These are phyloP conservation scores for Lentinus tigrinus DNA, from an alignment of 768 basidiomycete genomes.

Conservation along the genomic window DNA sequence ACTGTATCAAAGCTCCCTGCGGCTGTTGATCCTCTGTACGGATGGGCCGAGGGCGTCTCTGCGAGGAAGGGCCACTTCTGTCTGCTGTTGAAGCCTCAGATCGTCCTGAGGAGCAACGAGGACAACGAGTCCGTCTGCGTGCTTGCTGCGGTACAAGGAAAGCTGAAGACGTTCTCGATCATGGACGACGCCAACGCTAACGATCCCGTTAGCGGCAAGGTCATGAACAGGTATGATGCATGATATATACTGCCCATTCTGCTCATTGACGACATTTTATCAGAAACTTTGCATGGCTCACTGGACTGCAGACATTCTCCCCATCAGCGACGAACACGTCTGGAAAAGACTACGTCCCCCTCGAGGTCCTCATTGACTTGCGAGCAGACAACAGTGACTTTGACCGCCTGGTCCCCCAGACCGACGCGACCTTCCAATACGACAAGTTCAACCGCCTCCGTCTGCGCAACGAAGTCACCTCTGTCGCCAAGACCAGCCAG, in stretches of 20 bases:
- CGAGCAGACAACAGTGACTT: conserved; percentile 80
- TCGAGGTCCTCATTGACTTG: conserved; percentile 86
- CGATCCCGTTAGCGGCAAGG: conserved; percentile 81
- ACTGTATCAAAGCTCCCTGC: conserved; percentile 33
- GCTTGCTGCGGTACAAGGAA: conserved; percentile 76
- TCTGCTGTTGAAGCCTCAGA: conserved; percentile 88
- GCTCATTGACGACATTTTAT: not conserved
- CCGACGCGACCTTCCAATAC: conserved; percentile 80
- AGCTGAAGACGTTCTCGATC: conserved; percentile 74
- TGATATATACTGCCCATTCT: not conserved
- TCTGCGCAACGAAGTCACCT: conserved; percentile 68
- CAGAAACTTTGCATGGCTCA: conserved; percentile 72
- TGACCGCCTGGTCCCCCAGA: conserved; percentile 88
- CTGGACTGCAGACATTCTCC: conserved; percentile 85
- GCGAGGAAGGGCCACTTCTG: conserved; percentile 75
- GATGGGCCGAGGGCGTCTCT: conserved; percentile 72
- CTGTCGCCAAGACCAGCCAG: conserved; percentile 43
- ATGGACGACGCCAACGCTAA: conserved; percentile 76
- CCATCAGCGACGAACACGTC: conserved; percentile 49
- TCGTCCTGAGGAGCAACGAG: conserved; percentile 69
- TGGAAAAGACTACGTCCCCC: conserved; percentile 65
- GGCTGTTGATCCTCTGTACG: conserved; percentile 57
- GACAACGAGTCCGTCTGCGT: conserved; percentile 61
- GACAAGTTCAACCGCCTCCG: conserved; percentile 95
- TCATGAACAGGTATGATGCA: conserved; percentile 71